Percentiles rank a stretch among this genome's conserved stretches.
These are phyloP conservation scores for Dryas integrifolia DNA, from an alignment of 331 rosid species.

Conservation along the genomic window DNA sequence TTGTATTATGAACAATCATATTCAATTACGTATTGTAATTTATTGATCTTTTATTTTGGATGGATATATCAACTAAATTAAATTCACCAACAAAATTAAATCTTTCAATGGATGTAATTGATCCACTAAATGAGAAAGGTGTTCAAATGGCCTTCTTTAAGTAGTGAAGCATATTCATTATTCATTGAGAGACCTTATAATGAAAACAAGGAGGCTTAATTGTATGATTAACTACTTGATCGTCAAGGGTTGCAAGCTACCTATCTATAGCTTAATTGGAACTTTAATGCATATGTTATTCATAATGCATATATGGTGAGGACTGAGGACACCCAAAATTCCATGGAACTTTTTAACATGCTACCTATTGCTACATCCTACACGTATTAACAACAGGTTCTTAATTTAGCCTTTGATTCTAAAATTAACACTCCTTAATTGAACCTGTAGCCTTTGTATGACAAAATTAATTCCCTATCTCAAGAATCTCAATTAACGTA, in stretches of 20 bases:
- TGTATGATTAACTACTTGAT: neutral
- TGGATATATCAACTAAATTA: neutral
- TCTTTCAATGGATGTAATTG: neutral
- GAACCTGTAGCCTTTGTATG: too few relatives aligned
- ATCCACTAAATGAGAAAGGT: slow-evolving; percentile 7
- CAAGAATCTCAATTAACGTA: too few relatives aligned
- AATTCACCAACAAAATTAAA: slow-evolving; percentile 1
- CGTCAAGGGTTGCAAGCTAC: neutral
- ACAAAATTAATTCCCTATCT: too few relatives aligned
- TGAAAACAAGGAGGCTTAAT: neutral
- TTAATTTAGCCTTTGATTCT: too few relatives aligned
- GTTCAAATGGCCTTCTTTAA: neutral
- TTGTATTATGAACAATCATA: neutral
- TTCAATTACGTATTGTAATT: neutral
- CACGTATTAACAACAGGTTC: too few relatives aligned
- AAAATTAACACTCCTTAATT: too few relatives aligned
- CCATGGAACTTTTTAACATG: neutral
- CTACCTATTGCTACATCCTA: neutral
- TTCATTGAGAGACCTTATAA: neutral
- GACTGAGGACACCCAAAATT: neutral
- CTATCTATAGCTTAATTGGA: neutral
- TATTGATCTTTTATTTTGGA: neutral
- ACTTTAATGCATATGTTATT: neutral
- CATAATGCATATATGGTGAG: too few relatives aligned
- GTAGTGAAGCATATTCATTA: neutral